These are phyloP conservation scores for Exophiala xenobiotica DNA, from an alignment of 2,329 filamentous ascomycete species.

Conservation along the genomic window DNA sequence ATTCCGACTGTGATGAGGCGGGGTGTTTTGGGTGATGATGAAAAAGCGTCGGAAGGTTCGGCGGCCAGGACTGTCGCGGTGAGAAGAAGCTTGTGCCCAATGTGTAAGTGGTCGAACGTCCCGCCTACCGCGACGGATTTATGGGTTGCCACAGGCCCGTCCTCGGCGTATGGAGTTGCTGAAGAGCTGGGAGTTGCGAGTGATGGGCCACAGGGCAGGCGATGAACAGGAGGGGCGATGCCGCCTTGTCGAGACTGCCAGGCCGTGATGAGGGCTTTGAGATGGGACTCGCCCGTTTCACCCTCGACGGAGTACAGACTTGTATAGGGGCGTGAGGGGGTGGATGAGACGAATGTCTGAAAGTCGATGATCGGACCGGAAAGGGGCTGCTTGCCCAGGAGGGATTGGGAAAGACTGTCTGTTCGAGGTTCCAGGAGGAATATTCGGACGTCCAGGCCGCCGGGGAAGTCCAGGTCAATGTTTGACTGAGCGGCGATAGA, in stretches of 20 bases:
- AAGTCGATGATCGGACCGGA: slow-evolving; percentile 53
- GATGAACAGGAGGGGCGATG: slow-evolving; percentile 14
- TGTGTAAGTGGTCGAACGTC: slow-evolving; percentile 94
- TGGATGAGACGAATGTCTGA: slow-evolving; percentile 44
- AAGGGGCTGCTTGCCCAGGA: slow-evolving; percentile 16
- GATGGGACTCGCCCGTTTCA: slow-evolving; percentile 45
- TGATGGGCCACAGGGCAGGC: slow-evolving; percentile 23
- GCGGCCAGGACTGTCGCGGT: slow-evolving; percentile 76
- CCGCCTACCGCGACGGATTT: slow-evolving; percentile 77
- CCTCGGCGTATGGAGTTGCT: not conserved
- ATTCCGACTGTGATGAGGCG: slow-evolving; percentile 72
- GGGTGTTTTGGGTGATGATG: slow-evolving; percentile 30
- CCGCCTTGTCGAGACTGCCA: slow-evolving; percentile 15
- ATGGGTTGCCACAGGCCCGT: slow-evolving; percentile 41
- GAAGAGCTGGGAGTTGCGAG: slow-evolving; percentile 3
- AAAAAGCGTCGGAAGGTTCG: slow-evolving; percentile 52
- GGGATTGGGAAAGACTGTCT: slow-evolving; percentile 1
- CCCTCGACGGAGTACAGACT: slow-evolving; percentile 30
- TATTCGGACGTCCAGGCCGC: slow-evolving; percentile 73
- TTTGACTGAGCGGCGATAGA: slow-evolving; percentile 65
- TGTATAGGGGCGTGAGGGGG: slow-evolving; percentile 30
- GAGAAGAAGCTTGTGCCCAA: slow-evolving; percentile 92
- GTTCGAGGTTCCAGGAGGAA: slow-evolving; percentile 57
- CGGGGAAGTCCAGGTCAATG: slow-evolving; percentile 64
- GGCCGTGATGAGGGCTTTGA: slow-evolving; percentile 37